Evolutionary conservation across 148 eudicot genomes (phyloP), one percentile per base, ranked within the genome.

Genomic region (Vaccinium myrtillus): DNA sequence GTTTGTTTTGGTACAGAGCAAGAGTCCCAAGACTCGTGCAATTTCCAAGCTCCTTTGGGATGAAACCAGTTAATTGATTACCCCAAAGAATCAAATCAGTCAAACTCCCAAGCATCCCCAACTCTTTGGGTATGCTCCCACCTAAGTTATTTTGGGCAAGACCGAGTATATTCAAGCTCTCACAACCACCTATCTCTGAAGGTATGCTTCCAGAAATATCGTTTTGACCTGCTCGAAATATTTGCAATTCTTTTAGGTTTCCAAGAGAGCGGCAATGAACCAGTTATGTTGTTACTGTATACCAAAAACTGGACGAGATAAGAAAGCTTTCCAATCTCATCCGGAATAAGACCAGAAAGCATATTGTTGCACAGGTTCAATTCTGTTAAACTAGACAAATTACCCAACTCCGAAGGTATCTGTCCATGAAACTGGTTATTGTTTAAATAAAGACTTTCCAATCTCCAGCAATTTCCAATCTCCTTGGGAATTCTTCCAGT

Each of bases 321-420:
- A 73, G 92, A 87, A 77, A 97, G 92, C n/a, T 90, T 90, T 23
- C 98, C 99, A 54, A 97, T 84, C 87, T 93, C 97, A 6, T 91
- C 93, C 0, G 98, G 98, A 18, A 97, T 88, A 3, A 92, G 83
- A 69, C 98, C 98, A 7, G 98, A 93, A 55, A 97, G 56, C 87
- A 87, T 83, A 86, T 97, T 97, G 81, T 97, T 95, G 93, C 98
- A 97, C 90, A 97, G 75, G 80, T 95, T 95, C 75, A 97, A 93
- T 79, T 90, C 81, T 49, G 77, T 78, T 75, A 97, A 82, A 81
- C 81, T 78, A 27, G 94, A 88, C 89, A 97, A 85, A 16, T 86
- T 88, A 25, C 98, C 92, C 79, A 95, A 82, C 83, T 94, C 93
- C 65, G 91, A 79, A 51, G 99, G 99, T 61, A 97, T 95, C 69